A percentile compares a stretch with the other conserved stretches of the same genome.
These are phyloP conservation scores for Metschnikowia borealis DNA, from an alignment of 805 yeast species.

Conservation along the genomic window DNA sequence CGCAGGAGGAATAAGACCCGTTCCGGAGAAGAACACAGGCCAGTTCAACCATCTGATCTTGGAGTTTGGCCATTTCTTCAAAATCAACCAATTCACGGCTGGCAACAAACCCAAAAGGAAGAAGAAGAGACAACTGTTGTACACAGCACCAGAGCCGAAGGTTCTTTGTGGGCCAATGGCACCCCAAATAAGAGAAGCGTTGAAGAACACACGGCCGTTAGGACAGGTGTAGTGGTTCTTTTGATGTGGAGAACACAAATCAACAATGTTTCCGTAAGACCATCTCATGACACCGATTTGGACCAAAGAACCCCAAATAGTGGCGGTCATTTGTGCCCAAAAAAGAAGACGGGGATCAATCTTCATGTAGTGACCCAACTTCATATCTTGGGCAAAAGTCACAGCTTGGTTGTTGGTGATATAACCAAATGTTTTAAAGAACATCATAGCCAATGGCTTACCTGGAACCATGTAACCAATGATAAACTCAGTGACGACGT, in stretches of 20 bases:
- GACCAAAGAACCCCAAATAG: constrained; percentile 39
- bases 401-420: constrained; percentile 48
- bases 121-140: constrained; percentile 27
- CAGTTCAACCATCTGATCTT: constrained; percentile 29
- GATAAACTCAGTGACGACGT: constrained; percentile 41
- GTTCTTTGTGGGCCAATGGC: constrained; percentile 31
- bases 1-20: constrained; percentile 70
- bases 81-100: constrained; percentile 33
- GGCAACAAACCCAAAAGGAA: constrained; percentile 38
- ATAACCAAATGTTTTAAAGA: constrained; percentile 46
- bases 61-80: constrained; percentile 41
- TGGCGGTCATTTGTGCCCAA: constrained; percentile 41
- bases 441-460: constrained; percentile 46
- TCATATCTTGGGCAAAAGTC: constrained; percentile 45
- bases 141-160: constrained; percentile 16
- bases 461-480: constrained; percentile 46
- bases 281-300: constrained; percentile 40
- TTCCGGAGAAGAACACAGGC: constrained; percentile 44
- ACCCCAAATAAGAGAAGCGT: constrained; percentile 44
- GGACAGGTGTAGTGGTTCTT: constrained; percentile 37
- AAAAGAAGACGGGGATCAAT: constrained; percentile 38
- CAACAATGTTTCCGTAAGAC: constrained; percentile 35
- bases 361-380: constrained; percentile 44
- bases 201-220: constrained; percentile 38
- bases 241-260: constrained; percentile 31